Conservation (phyloP, 371 early-diverging fungal species). For the Haplosporangium sp. region DNA sequence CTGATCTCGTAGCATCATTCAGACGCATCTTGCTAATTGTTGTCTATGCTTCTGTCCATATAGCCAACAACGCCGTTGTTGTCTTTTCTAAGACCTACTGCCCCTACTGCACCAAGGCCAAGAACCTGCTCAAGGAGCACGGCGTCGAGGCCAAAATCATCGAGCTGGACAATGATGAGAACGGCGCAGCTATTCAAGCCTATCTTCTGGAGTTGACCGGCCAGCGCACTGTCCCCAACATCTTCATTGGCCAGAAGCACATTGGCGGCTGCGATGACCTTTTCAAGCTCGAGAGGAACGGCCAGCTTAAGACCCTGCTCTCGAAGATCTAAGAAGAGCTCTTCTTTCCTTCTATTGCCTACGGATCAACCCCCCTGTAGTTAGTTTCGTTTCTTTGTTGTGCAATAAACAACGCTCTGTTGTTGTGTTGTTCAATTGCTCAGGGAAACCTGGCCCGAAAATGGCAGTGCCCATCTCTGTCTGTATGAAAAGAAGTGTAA, state of each 20-base stretch:
- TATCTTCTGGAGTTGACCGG: constrained; percentile 76
- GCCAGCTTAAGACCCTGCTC: constrained; percentile 65
- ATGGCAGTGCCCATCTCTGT: too few species aligned
- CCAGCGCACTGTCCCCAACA: constrained; percentile 93
- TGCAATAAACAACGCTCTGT: too few species aligned
- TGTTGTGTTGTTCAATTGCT: too few species aligned
- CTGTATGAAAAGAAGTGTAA: too few species aligned
- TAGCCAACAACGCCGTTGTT: constrained; percentile 38
- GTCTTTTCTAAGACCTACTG: constrained; percentile 91
- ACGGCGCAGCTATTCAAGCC: constrained; percentile 84
- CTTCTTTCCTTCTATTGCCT: background rate
- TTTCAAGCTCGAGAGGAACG: constrained; percentile 62
- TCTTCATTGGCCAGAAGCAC: constrained; percentile 84
- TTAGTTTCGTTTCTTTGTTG: too few species aligned
- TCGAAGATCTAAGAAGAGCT: constrained; percentile 28
- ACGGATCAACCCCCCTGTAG: too few species aligned
- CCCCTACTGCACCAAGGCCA: constrained; percentile 85
- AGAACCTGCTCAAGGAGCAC: constrained; percentile 68
- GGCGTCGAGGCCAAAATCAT: constrained; percentile 61
- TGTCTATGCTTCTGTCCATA: background rate
- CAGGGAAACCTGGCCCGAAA: too few species aligned
- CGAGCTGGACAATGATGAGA: constrained; percentile 69
- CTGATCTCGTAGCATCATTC: background rate
- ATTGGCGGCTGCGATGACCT: constrained; percentile 89
- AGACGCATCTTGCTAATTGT: background rate